phyloP scores from a whole-genome alignment of 768 basidiomycete species.

The Phallus indusiatus region DNA sequence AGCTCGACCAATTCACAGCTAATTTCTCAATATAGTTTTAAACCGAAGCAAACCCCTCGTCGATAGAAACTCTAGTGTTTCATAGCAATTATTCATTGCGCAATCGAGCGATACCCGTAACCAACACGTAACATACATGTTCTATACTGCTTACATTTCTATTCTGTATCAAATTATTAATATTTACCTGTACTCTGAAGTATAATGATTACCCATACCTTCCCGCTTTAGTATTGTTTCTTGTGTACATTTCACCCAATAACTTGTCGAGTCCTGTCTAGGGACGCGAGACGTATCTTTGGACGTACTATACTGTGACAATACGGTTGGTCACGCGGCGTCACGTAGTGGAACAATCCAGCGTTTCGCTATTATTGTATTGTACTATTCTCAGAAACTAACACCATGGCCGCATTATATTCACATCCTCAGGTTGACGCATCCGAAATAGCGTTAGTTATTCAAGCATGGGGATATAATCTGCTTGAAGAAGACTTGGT shows the following conservation, averaged over 20 bases:
- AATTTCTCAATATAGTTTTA: slow-evolving; percentile 5
- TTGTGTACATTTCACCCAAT: too few relatives aligned
- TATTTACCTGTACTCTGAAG: too few relatives aligned
- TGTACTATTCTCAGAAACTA: neutral
- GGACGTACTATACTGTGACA: neutral
- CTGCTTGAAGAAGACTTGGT: slow-evolving; percentile 1
- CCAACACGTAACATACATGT: neutral
- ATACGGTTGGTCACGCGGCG: neutral
- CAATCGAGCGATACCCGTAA: neutral
- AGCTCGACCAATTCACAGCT: neutral
- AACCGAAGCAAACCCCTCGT: neutral
- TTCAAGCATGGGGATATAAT: slow-evolving; percentile 7
- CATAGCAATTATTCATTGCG: neutral
- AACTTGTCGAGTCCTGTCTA: neutral
- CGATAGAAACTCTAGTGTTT: neutral
- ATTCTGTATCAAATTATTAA: neutral
- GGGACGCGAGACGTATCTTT: neutral
- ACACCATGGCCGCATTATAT: neutral
- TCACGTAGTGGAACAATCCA: neutral
- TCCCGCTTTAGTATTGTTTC: too few relatives aligned
- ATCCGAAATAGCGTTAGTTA: slow-evolving; percentile 3
- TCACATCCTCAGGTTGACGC: slow-evolving; percentile 2
- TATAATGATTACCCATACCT: too few relatives aligned
- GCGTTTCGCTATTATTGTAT: neutral
- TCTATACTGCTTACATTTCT: too few relatives aligned